These are phyloP conservation scores for Talaromyces albobiverticillius DNA, from an alignment of 2,329 filamentous ascomycete genomes.

Conservation along the genomic window DNA sequence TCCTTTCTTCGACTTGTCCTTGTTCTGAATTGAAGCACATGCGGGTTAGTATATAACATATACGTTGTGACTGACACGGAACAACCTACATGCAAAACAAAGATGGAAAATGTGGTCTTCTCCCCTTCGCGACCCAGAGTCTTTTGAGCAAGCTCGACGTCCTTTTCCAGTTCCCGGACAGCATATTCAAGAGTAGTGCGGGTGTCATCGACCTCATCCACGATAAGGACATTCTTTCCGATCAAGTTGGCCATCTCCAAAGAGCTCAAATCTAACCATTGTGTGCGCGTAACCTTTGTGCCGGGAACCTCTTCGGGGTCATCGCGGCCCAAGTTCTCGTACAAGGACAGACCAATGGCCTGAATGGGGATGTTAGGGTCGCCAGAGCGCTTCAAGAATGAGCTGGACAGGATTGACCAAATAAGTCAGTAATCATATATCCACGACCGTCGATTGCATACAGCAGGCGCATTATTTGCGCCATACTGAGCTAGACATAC, in stretches of 20 bases:
- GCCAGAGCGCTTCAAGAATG: constrained; percentile 88
- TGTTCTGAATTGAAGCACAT: constrained; percentile 60
- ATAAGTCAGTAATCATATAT: background rate
- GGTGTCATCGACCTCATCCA: constrained; percentile 95
- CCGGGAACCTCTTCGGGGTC: constrained; percentile 71
- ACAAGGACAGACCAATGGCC: constrained; percentile 95
- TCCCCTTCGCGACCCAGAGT: constrained; percentile 65
- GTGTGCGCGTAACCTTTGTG: constrained; percentile 93
- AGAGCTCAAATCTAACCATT: constrained; percentile 91
- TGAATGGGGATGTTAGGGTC: constrained; percentile 96
- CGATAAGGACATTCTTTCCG: constrained; percentile 86
- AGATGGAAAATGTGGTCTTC: constrained; percentile 88
- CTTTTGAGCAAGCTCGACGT: constrained; percentile 77
- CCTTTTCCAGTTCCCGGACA: constrained; percentile 89
- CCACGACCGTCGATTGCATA: background rate
- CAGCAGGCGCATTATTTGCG: background rate
- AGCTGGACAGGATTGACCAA: constrained; percentile 44
- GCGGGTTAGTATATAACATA: background rate
- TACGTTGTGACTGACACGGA: background rate
- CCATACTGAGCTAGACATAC: constrained; percentile 33
- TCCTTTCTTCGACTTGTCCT: constrained; percentile 96
- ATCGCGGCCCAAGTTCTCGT: constrained; percentile 73
- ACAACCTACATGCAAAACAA: constrained; percentile 79
- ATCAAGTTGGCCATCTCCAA: constrained; percentile 86
- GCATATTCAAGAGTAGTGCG: constrained; percentile 92